Conservation (phyloP, 768 basidiomycete species). For the Suillus spraguei region DNA sequence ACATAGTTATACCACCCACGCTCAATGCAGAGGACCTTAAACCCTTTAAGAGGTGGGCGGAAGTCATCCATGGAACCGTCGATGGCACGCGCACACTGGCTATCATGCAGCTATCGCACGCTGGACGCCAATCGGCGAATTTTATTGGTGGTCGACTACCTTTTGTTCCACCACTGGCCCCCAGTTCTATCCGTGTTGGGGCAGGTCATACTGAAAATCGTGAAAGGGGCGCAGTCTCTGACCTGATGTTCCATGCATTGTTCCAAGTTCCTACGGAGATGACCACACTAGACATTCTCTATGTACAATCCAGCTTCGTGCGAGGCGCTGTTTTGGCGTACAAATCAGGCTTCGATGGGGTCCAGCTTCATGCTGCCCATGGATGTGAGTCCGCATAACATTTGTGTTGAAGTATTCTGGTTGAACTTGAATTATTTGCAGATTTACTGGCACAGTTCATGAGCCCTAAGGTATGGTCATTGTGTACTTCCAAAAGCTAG, state of each 20-base stretch:
- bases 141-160: constrained; percentile 67
- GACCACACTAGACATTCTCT: constrained; percentile 59
- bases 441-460: constrained; percentile 83
- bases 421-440: constrained; percentile 27
- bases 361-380: constrained; percentile 84
- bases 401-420: not conserved
- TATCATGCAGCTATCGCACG: constrained; percentile 84
- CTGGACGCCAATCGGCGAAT: constrained; percentile 81
- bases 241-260: constrained; percentile 39
- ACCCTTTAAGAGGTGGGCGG: constrained; percentile 54
- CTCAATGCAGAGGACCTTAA: constrained; percentile 45
- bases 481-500: constrained; percentile 21
- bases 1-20: constrained; percentile 57
- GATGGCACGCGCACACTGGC: constrained; percentile 39
- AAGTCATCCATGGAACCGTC: constrained; percentile 46
- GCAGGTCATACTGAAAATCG: constrained; percentile 17
- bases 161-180: constrained; percentile 65
- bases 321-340: constrained; percentile 65
- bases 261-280: constrained; percentile 70
- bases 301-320: constrained; percentile 64
- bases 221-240: constrained; percentile 13
- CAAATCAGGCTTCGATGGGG: constrained; percentile 79
- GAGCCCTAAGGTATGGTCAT: constrained; percentile 57
- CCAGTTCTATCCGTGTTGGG: constrained; percentile 62
- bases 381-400: constrained; percentile 61